Base-by-base conservation (phyloP, 345 rosid species). In the Excoecaria agallocha region DNA sequence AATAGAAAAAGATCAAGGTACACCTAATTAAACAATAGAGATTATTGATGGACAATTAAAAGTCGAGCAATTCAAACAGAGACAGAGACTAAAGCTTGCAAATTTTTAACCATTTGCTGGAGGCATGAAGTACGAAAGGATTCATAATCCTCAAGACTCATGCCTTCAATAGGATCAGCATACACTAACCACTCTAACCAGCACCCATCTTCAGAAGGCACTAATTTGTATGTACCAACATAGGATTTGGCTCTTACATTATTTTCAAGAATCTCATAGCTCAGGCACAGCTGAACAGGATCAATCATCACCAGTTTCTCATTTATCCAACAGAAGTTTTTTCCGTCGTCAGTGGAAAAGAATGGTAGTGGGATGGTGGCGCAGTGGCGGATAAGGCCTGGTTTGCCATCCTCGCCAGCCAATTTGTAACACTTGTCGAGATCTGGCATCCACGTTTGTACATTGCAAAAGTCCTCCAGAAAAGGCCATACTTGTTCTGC, bases 111-210 rank as follows among this genome's bases (percentile, higher is more conserved):
- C 86, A 86, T 81, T 72, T 63, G 68, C 20, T 83, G 82, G 61
- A 93, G 83, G 71, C 68, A 70, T 59, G 59, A 69, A 11, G 79
- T 78, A 49, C 82, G 5, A 64, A 73, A 80, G 10, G 87, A 67
- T 25, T 56, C 74, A 46, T 89, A 78, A 56, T 83, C 90, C 71
- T 89, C 85, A 11, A 62, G 65, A 55, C 48, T 79, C 89, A 88
- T 84, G 48, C 92, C 94, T 71, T 82, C 82, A 22, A 84, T 56
- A 9, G 90, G 93, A 79, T 93, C 96, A 12, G 83, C 74, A 3
- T 80, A 83, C 59, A 80, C 90, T 63, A 90, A 87, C 90, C 93
- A 93, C 82, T 86, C 91, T 22, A 93, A 78, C 76, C 39, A 72
- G 68, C 89, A 88, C 52, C 86, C 86, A 8, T 35, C 12, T 45